phyloP scores from a whole-genome alignment of 2,329 filamentous ascomycete species.

The Trichoderma sp. region DNA sequence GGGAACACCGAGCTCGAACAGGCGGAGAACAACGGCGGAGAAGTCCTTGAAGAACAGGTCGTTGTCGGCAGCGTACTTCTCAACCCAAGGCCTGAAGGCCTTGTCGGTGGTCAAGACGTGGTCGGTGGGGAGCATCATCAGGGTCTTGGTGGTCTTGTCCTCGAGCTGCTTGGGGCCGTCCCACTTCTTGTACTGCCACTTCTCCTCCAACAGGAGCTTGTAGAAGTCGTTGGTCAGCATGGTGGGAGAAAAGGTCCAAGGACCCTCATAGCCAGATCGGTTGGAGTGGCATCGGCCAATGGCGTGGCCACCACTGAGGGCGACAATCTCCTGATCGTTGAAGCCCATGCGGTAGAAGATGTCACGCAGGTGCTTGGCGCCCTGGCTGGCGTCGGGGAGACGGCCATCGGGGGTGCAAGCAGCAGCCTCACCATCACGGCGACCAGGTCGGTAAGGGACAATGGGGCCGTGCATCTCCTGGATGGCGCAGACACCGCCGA shows the following conservation, averaged over 20 bases:
- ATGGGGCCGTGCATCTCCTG: constrained; percentile 92
- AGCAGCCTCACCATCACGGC: constrained; percentile 71
- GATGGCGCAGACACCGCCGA: constrained; percentile 78
- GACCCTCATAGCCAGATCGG: constrained; percentile 83
- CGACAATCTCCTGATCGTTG: constrained; percentile 95
- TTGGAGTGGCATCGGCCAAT: constrained; percentile 87
- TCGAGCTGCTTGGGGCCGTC: constrained; percentile 85
- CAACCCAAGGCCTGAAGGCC: constrained; percentile 73
- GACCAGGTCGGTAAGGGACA: constrained; percentile 87
- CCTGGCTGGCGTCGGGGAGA: constrained; percentile 75
- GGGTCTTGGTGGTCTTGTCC: constrained; percentile 78
- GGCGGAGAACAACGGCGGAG: constrained; percentile 69
- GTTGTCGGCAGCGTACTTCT: constrained; percentile 89
- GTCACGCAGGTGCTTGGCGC: constrained; percentile 75
- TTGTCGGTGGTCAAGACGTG: constrained; percentile 86
- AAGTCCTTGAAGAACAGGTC: constrained; percentile 95
- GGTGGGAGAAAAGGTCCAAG: constrained; percentile 90
- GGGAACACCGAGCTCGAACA: constrained; percentile 93
- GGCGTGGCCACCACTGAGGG: constrained; percentile 79
- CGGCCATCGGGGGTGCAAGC: constrained; percentile 94
- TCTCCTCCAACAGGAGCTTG: constrained; percentile 82
- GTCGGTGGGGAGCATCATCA: constrained; percentile 98
- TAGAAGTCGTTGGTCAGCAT: constrained; percentile 94
- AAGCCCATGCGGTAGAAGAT: constrained; percentile 98
- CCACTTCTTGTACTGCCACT: constrained; percentile 92